Evolutionary conservation across 805 yeast species (phyloP).

Genomic region (Sporopachydermia lactativora): DNA sequence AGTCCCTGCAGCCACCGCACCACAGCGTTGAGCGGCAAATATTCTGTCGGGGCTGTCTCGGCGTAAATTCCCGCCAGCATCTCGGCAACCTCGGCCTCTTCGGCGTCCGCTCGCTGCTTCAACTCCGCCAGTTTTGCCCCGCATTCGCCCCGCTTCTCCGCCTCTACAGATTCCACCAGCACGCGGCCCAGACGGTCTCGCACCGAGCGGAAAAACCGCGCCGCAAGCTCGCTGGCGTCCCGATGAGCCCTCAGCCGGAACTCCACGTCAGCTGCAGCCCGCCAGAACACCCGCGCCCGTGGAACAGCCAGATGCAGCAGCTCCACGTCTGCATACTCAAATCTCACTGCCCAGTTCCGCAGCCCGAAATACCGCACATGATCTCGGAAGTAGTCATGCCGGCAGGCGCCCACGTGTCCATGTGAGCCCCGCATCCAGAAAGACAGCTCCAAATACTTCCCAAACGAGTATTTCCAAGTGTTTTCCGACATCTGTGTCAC

Average conservation of each 20-base stretch:
- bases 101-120: conserved; percentile 35
- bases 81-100: conserved; percentile 29
- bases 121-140: conserved; percentile 41
- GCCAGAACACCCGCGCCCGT: conserved; percentile 52
- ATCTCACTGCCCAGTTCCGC: conserved; percentile 60
- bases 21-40: conserved; percentile 55
- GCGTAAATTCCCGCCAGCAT: conserved; percentile 39
- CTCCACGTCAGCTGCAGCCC: conserved; percentile 52
- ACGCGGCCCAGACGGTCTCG: conserved; percentile 56
- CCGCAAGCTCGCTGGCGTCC: conserved; percentile 37
- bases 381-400: conserved; percentile 68
- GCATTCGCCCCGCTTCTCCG: conserved; percentile 62
- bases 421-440: conserved; percentile 56
- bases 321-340: conserved; percentile 66
- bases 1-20: conserved; percentile 62
- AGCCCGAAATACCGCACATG: conserved; percentile 78
- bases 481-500: conserved; percentile 70
- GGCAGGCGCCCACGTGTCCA: conserved; percentile 52
- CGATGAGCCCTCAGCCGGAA: conserved; percentile 51
- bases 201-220: conserved; percentile 59
- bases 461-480: conserved; percentile 85
- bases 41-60: conserved; percentile 44
- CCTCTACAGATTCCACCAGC: conserved; percentile 60
- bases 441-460: conserved; percentile 76
- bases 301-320: conserved; percentile 75